Conservation (phyloP, 805 yeast species). For the Metschnikowia aberdeeniae region DNA sequence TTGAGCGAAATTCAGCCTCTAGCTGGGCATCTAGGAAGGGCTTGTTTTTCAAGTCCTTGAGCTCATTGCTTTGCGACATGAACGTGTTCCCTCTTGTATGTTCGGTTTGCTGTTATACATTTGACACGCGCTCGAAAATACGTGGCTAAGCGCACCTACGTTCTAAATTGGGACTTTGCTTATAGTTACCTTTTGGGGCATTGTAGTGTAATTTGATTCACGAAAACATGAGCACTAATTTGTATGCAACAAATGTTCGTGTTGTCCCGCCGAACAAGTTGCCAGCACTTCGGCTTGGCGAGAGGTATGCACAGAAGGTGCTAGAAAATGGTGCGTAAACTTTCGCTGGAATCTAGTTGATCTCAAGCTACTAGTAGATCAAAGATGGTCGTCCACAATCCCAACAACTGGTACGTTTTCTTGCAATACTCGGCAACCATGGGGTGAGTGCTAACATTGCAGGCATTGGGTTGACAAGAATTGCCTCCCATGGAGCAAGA, state of each 20-base stretch:
- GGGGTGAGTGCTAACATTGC: constrained; percentile 16
- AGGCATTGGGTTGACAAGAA: constrained; percentile 73
- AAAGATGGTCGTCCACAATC: constrained; percentile 63
- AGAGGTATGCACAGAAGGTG: constrained; percentile 1
- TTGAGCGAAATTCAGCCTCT: constrained; percentile 2
- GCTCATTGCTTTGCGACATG: constrained; percentile 16
- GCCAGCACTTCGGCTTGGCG: neutral
- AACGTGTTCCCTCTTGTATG: neutral
- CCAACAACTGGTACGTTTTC: constrained; percentile 57
- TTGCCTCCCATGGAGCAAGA: constrained; percentile 60
- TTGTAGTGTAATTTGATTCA: too few relatives aligned
- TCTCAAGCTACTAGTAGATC: neutral
- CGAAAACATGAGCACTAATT: neutral
- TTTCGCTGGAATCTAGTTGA: neutral
- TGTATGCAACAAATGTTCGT: neutral
- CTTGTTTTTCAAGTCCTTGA: constrained; percentile 15
- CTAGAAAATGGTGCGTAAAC: constrained; percentile 4
- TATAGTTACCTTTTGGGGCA: neutral
- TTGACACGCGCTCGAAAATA: constrained; percentile 2
- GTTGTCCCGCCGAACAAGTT: neutral
- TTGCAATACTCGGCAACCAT: neutral
- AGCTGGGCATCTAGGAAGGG: constrained; percentile 16
- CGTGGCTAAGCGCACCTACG: neutral
- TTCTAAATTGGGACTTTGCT: neutral
- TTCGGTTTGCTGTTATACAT: neutral